Evolutionary conservation across 2,329 filamentous ascomycete genomes (phyloP), one percentile per base, ranked within the genome.

Genomic region (Aspergillus neotritici): DNA sequence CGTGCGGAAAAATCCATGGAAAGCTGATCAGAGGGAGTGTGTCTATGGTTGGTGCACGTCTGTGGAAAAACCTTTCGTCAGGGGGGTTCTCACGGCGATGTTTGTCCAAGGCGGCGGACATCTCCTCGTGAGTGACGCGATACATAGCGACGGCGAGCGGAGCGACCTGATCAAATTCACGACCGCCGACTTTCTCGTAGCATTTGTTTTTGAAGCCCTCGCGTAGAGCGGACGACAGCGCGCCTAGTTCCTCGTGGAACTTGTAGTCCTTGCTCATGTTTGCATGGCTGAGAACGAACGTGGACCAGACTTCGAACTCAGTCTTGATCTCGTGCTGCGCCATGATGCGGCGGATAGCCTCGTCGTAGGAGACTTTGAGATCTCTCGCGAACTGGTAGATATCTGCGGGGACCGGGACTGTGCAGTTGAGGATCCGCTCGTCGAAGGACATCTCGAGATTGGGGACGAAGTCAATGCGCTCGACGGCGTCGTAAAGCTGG

Each of bases 291-390:
- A 97, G 73, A 2, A 90, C 80, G 63, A 96, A 97, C 0, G 87
- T 83, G 0, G 88, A 84, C 82, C 84, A 96, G 9, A 94, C 78
- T 64, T 98, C 93, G 52, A 95, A 96, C 57, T 98, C 93, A 0
- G 86, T 94, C 13, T 72, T 68, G 43, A 97, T 85, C 34, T 85
- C 84, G 53, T 89, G 81, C 56, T 95, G 90, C 1, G 82, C 84
- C 81, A 97, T 90, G 43, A 96, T 74, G 0, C 89, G 79, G 10
- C 78, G 79, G 56, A 97, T 76, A 0, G 81, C 77, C 12, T 77
- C 75, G 57, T 98, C 93, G 52, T 97, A 96, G 25, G 83, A 72
- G 0, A 57, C 60, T 65, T 98, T 98, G 56, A 95, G 69, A 8
- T 76, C 69, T 5, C 73, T 71, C 0, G 84, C 87, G 37, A 73